Conservation (phyloP, 2,329 filamentous ascomycete species). For the Didymellaceae sp. region DNA sequence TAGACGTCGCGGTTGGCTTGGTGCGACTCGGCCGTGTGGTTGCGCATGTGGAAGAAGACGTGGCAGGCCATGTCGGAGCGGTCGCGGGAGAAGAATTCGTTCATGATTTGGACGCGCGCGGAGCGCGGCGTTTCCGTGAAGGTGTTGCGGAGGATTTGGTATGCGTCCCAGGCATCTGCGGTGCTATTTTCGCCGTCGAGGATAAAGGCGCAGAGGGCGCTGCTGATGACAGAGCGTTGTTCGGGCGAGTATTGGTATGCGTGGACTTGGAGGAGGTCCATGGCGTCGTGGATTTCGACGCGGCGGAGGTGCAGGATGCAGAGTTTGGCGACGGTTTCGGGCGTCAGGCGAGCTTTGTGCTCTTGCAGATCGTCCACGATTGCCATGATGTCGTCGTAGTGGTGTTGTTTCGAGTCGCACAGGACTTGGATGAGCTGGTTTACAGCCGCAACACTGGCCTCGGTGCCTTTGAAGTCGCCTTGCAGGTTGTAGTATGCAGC, state of each 20-base stretch:
- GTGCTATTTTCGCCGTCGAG: conserved; percentile 70
- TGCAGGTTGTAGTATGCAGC: conserved; percentile 70
- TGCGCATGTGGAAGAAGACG: conserved; percentile 94
- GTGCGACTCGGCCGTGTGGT: conserved; percentile 66
- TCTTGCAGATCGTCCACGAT: conserved; percentile 76
- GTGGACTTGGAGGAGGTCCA: conserved; percentile 81
- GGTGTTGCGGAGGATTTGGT: conserved; percentile 63
- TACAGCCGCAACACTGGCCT: conserved; percentile 67
- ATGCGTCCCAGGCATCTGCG: conserved; percentile 66
- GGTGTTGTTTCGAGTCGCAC: conserved; percentile 64
- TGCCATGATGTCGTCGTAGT: conserved; percentile 74
- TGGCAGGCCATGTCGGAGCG: conserved; percentile 84
- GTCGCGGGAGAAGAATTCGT: conserved; percentile 76
- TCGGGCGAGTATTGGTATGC: conserved; percentile 71
- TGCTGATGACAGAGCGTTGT: conserved; percentile 71
- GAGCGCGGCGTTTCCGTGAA: conserved; percentile 69
- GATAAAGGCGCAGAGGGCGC: conserved; percentile 72
- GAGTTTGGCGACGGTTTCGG: conserved; percentile 76
- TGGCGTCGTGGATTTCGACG: conserved; percentile 78
- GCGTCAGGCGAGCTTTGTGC: conserved; percentile 70
- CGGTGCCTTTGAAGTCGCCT: conserved; percentile 60
- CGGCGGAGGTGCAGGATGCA: conserved; percentile 75
- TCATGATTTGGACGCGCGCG: conserved; percentile 76
- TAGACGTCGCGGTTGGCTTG: conserved; percentile 79
- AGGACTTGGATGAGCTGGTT: conserved; percentile 77